Percentiles rank a stretch among this genome's conserved stretches.
These are phyloP conservation scores for Neoarthrinium moseri DNA, from an alignment of 2,329 filamentous ascomycete species.

Conservation along the genomic window DNA sequence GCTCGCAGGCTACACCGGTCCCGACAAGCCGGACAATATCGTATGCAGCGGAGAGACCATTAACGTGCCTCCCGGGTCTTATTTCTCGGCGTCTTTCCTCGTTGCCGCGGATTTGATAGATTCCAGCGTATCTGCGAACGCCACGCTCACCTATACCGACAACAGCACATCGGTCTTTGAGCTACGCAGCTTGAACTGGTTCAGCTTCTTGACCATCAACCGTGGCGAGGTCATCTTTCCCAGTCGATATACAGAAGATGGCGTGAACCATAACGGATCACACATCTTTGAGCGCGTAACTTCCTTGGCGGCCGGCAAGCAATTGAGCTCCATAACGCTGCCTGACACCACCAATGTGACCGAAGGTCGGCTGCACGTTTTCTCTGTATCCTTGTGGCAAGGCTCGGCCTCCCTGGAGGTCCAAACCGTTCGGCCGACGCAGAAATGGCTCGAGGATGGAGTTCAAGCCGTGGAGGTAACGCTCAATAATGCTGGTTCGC, in stretches of 20 bases:
- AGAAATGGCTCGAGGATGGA: slow-evolving; percentile 30
- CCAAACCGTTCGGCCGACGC: slow-evolving; percentile 35
- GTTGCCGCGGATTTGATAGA: slow-evolving; percentile 38
- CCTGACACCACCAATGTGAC: slow-evolving; percentile 35
- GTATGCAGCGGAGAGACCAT: slow-evolving; percentile 40
- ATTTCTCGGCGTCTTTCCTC: slow-evolving; percentile 42
- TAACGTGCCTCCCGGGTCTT: slow-evolving; percentile 26
- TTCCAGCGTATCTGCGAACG: slow-evolving; percentile 36
- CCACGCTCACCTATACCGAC: slow-evolving; percentile 42
- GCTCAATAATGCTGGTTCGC: slow-evolving; percentile 33
- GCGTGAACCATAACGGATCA: slow-evolving; percentile 39
- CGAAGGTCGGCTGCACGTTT: slow-evolving; percentile 35
- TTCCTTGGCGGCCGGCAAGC: slow-evolving; percentile 34
- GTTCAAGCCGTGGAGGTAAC: slow-evolving; percentile 35
- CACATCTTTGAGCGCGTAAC: slow-evolving; percentile 45
- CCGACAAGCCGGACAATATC: slow-evolving; percentile 37
- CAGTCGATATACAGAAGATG: slow-evolving; percentile 35
- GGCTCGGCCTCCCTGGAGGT: slow-evolving; percentile 20
- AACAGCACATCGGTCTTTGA: slow-evolving; percentile 36
- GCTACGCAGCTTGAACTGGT: slow-evolving; percentile 43
- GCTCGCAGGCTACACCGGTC: slow-evolving; percentile 40
- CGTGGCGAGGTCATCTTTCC: slow-evolving; percentile 45
- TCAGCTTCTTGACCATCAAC: slow-evolving; percentile 41
- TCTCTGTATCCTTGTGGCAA: slow-evolving; percentile 33
- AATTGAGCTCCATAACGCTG: slow-evolving; percentile 36